Base-by-base conservation (phyloP, 2,329 filamentous ascomycete species). In the Phialophora verrucosa region DNA sequence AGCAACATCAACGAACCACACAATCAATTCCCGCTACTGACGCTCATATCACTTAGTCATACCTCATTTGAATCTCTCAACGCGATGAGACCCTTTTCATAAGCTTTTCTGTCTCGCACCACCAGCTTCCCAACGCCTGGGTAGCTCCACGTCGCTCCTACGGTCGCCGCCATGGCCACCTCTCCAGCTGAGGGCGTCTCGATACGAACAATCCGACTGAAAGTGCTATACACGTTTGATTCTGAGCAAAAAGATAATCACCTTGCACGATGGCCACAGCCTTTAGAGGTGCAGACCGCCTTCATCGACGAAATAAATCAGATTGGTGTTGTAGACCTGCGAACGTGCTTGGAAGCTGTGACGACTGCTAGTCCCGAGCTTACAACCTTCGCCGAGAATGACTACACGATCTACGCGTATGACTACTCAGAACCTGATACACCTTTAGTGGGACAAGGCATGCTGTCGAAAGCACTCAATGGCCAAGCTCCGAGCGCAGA, bases 401-500 rank as follows among this genome's bases (percentile, higher is more conserved):
- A 99, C 80, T 99, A 95, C 80, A 95, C 93, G n/a, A 89, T 99
- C 64, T 99, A 99, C 79, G 93, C 94, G 32, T 92, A 92, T 81
- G 95, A 99, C 78, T 98, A 94, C 78, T 97, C 95, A 12, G 95
- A 99, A 79, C 91, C 91, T 70, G 93, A 97, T 75, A 92, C 90
- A 20, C 95, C 96, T 61, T 84, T 98, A 63, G 94, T 97, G 27
- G 95, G 95, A 25, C 94, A 99, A 78, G 95, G 96, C 61, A 92
- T 98, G 88, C 83, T 99, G 23, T 98, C 95, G 44, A 90, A 91
- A 86, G 88, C 90, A 25, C 83, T 98, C 54, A 85, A 86, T 83
- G 83, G n/a, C 75, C 84, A 62, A 83, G 83, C 14, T 84, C 87
- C 38, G 79, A 81, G 74, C 59, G 68, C 69, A 51, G 71, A 70